Base-by-base conservation (phyloP, 768 basidiomycete genomes). In the Podaxis sp. region DNA sequence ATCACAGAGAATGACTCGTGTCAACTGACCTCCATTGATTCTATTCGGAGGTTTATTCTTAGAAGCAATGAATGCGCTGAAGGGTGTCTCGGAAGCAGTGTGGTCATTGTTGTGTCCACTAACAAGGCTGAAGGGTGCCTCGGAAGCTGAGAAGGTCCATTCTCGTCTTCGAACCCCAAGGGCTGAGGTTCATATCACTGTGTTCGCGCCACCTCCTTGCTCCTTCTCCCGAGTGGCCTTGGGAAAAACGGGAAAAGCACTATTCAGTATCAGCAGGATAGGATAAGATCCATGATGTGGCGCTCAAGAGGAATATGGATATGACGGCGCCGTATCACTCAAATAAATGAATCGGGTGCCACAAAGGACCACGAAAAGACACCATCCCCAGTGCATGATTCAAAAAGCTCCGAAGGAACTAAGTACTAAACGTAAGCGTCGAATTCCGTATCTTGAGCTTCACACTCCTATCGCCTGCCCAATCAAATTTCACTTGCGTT, bases 351-450 rank as follows among this genome's bases (percentile, higher is more conserved):
- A 11, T 8, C 30, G 26, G 22, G 22, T 52, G 19, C 26, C 49
- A 26, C 22, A 52, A 52, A 4, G 42, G 42, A 19, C 42, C 42
- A 44, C 8, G 42, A n/a, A 44, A 26, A 53, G 15, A 53, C 4
- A 33, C 30, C 33, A 9, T 33, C 8, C 33, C 7, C 33, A 33
- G 2, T 33, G 33, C 30, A 33, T 33, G 8, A 17, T 19, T 19
- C 17, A 46, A 46, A 9, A 56, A 42, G 19, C 19, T 55, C 38
- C n/a, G 13, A 26, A 36, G 39, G 44, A 22, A 56, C 78, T 67
- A 87, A 44, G 94, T 95, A 67, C 90, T 93, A 73, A 99, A 97
- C 2, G 93, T 93, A 66, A 98, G 75, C 11, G 86, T 84, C 67
- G 84, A 92, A 52, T 95, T 91, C 2, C 90, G 84, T 66, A 98